A percentile compares a stretch with the other conserved stretches of the same genome.
Conservation (phyloP, 2,329 filamentous ascomycete genomes). For the Fusarium sp. region DNA sequence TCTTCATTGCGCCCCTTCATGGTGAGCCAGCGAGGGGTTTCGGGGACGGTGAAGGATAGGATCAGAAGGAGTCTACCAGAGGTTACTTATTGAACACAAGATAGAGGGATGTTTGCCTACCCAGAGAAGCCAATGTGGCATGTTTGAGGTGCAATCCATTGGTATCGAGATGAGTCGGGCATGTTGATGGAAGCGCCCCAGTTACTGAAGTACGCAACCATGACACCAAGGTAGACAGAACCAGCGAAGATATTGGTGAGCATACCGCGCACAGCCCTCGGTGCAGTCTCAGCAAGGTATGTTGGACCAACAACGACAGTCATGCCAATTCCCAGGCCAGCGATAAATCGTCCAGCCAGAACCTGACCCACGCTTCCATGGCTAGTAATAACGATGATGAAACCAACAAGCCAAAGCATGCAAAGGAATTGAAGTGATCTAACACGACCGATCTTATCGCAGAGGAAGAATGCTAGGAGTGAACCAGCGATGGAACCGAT, state of each 20-base stretch:
- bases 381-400: slow-evolving; percentile 4
- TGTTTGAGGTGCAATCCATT: slow-evolving; percentile 14
- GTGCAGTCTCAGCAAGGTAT: slow-evolving; percentile 72
- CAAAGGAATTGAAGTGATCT: slow-evolving; percentile 9
- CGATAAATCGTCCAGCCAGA: slow-evolving; percentile 7
- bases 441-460: slow-evolving; percentile 16
- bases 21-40: slow-evolving; percentile 18
- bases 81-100: rapidly evolving
- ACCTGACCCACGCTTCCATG: slow-evolving; percentile 13
- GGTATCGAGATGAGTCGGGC: slow-evolving; percentile 40
- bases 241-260: slow-evolving; percentile 60
- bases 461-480: slow-evolving; percentile 56
- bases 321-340: slow-evolving; percentile 15
- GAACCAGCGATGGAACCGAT: slow-evolving; percentile 71
- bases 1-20: slow-evolving; percentile 11
- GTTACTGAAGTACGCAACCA: slow-evolving; percentile 69
- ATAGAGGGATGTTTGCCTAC: not conserved
- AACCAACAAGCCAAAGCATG: slow-evolving; percentile 1
- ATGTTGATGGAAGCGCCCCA: slow-evolving; percentile 59
- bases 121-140: slow-evolving; percentile 14
- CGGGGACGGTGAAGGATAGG: slow-evolving; percentile 18
- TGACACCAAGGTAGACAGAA: slow-evolving; percentile 34
- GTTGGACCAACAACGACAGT: slow-evolving; percentile 43
- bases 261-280: slow-evolving; percentile 69
- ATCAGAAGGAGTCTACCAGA: not conserved